A percentile compares a stretch with the other conserved stretches of the same genome.
phyloP scores from a whole-genome alignment of 2,329 filamentous ascomycete species.

The Pezicula rhizophila region DNA sequence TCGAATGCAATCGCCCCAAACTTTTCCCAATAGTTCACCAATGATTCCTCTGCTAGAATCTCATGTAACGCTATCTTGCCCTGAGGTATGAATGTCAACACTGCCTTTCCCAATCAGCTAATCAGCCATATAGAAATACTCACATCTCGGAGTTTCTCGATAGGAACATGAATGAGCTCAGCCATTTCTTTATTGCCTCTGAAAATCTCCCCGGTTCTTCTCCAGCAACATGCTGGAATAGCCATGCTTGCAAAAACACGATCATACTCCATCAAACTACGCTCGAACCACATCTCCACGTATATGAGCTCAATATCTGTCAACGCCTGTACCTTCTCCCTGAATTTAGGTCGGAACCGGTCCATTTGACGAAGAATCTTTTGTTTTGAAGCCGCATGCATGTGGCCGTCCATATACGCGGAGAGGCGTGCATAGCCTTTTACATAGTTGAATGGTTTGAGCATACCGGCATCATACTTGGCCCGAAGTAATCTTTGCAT shows the following conservation, averaged over 20 bases:
- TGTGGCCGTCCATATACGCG: conserved; percentile 85
- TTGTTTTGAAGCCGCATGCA: conserved; percentile 75
- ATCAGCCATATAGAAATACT: conserved; percentile 32
- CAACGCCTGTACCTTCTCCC: conserved; percentile 85
- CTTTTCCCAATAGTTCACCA: conserved; percentile 98
- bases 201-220: conserved; percentile 94
- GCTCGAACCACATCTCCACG: conserved; percentile 99
- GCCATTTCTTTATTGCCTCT: conserved; percentile 98
- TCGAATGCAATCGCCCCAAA: conserved; percentile 98
- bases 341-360: conserved; percentile 89
- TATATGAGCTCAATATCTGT: conserved; percentile 92
- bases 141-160: conserved; percentile 86
- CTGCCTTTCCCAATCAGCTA: not conserved
- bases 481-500: conserved; percentile 92
- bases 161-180: conserved; percentile 86
- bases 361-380: conserved; percentile 90
- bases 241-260: conserved; percentile 99
- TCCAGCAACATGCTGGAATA: conserved; percentile 95
- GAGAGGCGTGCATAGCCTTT: conserved; percentile 89
- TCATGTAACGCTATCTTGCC: conserved; percentile 93
- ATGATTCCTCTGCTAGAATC: conserved; percentile 88
- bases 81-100: conserved; percentile 37
- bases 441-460: conserved; percentile 98
- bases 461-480: conserved; percentile 90
- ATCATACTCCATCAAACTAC: conserved; percentile 94